phyloP scores from a whole-genome alignment of 2,329 filamentous ascomycete genomes.

The Botrytis medusae region DNA sequence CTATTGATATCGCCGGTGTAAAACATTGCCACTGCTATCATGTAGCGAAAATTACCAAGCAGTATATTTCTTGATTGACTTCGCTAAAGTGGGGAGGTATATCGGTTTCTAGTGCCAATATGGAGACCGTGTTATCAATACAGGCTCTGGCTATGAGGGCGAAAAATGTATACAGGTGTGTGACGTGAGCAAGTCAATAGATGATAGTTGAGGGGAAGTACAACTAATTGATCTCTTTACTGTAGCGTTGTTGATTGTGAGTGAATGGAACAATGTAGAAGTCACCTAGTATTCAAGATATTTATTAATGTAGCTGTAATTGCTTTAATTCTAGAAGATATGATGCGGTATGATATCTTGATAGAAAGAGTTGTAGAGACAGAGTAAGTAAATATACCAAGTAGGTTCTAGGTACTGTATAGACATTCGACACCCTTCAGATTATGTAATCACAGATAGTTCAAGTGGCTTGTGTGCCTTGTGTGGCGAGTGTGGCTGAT shows the following conservation, averaged over 20 bases:
- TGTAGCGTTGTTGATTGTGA: neutral
- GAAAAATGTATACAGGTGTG: neutral
- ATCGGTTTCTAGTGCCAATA: neutral
- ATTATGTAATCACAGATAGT: neutral
- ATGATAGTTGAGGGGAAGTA: neutral
- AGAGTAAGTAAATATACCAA: neutral
- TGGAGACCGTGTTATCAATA: neutral
- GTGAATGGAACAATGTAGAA: neutral
- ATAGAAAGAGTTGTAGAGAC: neutral
- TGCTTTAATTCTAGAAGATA: neutral
- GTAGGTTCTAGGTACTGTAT: too few relatives aligned
- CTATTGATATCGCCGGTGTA: constrained; percentile 77
- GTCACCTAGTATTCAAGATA: neutral
- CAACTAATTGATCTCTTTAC: neutral
- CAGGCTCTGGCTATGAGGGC: neutral
- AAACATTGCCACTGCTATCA: constrained; percentile 59
- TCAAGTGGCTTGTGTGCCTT: neutral
- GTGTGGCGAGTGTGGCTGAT: neutral
- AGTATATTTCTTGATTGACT: neutral
- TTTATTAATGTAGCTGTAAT: neutral
- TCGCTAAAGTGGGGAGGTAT: neutral
- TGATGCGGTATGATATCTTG: neutral
- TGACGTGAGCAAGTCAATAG: neutral
- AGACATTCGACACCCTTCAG: neutral
- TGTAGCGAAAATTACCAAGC: neutral